A percentile compares a stretch with the other conserved stretches of the same genome.
Evolutionary conservation across 345 rosid genomes (phyloP).

Genomic region (Hibiscus tridactylites): DNA sequence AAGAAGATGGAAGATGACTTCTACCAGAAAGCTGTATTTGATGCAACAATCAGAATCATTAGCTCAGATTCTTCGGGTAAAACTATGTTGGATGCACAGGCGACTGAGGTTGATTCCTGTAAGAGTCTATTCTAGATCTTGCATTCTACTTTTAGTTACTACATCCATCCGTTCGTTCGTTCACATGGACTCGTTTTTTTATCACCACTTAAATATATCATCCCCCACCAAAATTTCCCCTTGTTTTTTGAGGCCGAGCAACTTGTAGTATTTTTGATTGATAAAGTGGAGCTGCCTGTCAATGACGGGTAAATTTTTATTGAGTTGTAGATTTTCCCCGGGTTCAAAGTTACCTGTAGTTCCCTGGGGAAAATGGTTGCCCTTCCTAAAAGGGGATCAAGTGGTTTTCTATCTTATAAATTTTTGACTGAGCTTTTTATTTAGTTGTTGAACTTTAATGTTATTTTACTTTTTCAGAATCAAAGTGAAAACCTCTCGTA

Average conservation of each 20-base stretch:
- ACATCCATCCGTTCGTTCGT: neutral
- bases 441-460: neutral
- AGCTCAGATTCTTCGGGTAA: slow-evolving; percentile 28
- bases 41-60: slow-evolving; percentile 38
- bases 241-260: slow-evolving; percentile 18
- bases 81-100: slow-evolving; percentile 44
- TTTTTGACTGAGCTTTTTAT: neutral
- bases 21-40: slow-evolving; percentile 46
- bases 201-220: slow-evolving; percentile 1
- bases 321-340: slow-evolving; percentile 27
- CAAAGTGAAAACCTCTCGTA: neutral
- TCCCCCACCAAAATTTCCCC: slow-evolving; percentile 4
- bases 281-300: slow-evolving; percentile 23
- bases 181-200: neutral
- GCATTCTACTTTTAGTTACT: neutral
- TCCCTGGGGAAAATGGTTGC: neutral
- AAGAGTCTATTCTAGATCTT: slow-evolving; percentile 31
- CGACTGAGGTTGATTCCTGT: slow-evolving; percentile 52
- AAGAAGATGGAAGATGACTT: slow-evolving; percentile 56
- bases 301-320: slow-evolving; percentile 22
- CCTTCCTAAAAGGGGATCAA: neutral
- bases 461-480: neutral
- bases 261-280: slow-evolving; percentile 23
- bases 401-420: neutral
- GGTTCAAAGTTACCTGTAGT: slow-evolving; percentile 11